Percentiles rank a stretch among this genome's conserved stretches.
Conservation (phyloP, 805 yeast genomes). For the Saturnispora hagleri region DNA sequence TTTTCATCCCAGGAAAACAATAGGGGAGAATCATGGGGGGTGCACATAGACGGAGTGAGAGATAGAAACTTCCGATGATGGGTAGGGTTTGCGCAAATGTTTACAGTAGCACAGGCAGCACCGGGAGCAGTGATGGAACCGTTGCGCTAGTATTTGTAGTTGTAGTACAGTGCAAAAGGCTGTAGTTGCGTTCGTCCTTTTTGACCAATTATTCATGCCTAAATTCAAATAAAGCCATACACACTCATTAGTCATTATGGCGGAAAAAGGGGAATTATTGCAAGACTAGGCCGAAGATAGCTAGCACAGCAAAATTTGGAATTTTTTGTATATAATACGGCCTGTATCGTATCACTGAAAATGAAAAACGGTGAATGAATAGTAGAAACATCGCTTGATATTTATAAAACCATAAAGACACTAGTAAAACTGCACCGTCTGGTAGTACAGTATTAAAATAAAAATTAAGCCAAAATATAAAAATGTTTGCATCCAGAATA, state of each 20-base stretch:
- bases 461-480: neutral
- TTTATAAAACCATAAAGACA: neutral
- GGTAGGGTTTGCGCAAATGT: neutral
- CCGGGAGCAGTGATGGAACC: too few relatives aligned
- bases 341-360: neutral
- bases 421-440: neutral
- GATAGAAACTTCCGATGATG: neutral
- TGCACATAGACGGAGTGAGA: neutral
- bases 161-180: neutral
- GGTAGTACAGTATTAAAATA: too few relatives aligned
- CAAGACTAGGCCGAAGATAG: neutral
- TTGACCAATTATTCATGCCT: neutral
- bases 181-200: neutral
- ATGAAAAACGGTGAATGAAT: neutral
- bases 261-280: neutral
- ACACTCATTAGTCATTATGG: neutral
- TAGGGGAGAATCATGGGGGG: neutral
- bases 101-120: too few relatives aligned
- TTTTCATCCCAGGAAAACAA: neutral
- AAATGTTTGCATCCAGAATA: constrained; percentile 17
- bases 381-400: neutral
- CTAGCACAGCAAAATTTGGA: neutral
- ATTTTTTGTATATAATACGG: neutral
- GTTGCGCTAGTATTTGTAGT: neutral
- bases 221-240: neutral